Base-by-base conservation (phyloP, 2,329 filamentous ascomycete species). In the Exserohilum turcica region DNA sequence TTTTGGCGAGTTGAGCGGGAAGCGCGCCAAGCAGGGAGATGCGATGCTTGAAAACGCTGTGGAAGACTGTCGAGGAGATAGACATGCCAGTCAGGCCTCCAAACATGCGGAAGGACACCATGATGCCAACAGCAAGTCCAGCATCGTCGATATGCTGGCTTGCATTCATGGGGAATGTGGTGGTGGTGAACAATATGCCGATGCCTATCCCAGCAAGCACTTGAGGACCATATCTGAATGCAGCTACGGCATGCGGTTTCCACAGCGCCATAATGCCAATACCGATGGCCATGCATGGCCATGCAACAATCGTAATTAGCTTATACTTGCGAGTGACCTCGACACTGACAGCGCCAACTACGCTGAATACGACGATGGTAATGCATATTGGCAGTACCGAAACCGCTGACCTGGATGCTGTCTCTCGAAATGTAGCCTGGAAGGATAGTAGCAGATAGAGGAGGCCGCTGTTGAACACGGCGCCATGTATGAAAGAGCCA, bases 261-360 rank as follows among this genome's bases (percentile, higher is more conserved):
- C 43, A 52, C 12, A 81, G 73, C 31, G 77, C 72, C 47, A 86
- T 72, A 5, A 80, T 64, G 3, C 86, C 86, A 2, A 80, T 71
- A 1, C 86, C 84, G 1, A 85, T 56, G 0, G 82, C 84, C 2
- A 81, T 78, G 2, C 87, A 62, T 2, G 68, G 52, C 86, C 86
- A 90, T 24, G 86, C 86, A 5, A 60, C 48, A 78, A 84, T 85
- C 49, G 86, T 74, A 1, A 80, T 77, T 78, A 79, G 82, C 58
- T 84, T 79, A 68, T 88, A 89, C 40, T 73, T 75, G 6, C 84
- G 84, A 1, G 79, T 84, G 10, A 38, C n/a, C 13, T 54, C 52
- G 16, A 57, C 40, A 15, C 18, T 29, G 24, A 57, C 31, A 3
- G 43, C 43, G 7, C 15, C 36, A 9, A 38, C 19, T 12, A 45